Conservation (phyloP, 257 asterid genomes). For the Solanum acaule region DNA sequence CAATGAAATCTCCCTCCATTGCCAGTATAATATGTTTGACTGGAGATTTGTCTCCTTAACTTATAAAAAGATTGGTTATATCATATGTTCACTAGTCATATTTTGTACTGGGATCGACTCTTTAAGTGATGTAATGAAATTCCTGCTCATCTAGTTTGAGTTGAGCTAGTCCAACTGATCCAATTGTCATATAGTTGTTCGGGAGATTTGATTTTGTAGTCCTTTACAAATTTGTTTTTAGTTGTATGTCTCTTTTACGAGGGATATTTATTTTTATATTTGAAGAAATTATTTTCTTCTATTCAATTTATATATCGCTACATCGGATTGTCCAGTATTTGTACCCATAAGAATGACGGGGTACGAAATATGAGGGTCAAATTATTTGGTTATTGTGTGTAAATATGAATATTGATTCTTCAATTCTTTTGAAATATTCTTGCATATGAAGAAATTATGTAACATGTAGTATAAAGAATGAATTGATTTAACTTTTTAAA, state of each 20-base stretch:
- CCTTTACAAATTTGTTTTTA: too few relatives aligned
- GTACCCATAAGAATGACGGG: not conserved
- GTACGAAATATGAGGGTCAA: not conserved
- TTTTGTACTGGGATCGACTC: too few relatives aligned
- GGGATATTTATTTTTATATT: too few relatives aligned
- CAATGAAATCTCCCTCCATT: not conserved
- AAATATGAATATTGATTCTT: not conserved
- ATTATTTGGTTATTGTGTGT: not conserved
- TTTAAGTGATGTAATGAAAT: too few relatives aligned
- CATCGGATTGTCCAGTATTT: rapidly evolving
- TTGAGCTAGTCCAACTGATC: too few relatives aligned
- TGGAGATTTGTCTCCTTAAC: not conserved
- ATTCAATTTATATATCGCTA: not conserved
- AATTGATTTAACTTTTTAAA: not conserved
- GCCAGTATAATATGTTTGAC: not conserved
- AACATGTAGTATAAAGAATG: not conserved
- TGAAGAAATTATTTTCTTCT: too few relatives aligned
- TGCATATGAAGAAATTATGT: not conserved
- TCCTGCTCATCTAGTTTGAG: too few relatives aligned
- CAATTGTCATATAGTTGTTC: not conserved
- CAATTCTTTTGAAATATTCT: not conserved
- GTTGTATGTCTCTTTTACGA: too few relatives aligned
- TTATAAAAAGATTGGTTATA: too few relatives aligned
- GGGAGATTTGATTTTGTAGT: not conserved
- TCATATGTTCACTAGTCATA: not conserved